Evolutionary conservation across 176 grass and related monocot genomes (phyloP).

Genomic region (Eragrostis nindensis): DNA sequence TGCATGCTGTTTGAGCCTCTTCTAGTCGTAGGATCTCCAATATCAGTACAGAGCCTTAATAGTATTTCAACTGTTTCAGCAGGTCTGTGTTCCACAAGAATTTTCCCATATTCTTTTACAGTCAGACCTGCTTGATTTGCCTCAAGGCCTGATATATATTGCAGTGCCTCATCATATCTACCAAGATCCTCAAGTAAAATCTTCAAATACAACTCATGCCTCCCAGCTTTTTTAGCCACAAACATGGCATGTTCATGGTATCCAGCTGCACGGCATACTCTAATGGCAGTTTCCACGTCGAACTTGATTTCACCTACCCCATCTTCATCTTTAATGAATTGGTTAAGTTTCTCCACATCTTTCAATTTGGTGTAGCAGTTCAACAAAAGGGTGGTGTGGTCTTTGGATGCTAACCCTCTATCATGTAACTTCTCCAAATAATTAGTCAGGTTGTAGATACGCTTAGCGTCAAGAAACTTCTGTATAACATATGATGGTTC

Average conservation of each 20-base stretch:
- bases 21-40: constrained; percentile 56
- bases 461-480: constrained; percentile 96
- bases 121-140: constrained; percentile 90
- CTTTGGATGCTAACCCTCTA: constrained; percentile 81
- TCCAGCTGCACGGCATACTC: constrained; percentile 90
- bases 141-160: constrained; percentile 92
- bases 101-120: constrained; percentile 97
- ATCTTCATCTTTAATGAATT: constrained; percentile 93
- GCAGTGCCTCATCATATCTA: constrained; percentile 85
- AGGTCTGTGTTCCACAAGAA: constrained; percentile 88
- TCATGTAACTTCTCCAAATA: constrained; percentile 98
- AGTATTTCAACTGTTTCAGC: constrained; percentile 91
- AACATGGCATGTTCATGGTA: constrained; percentile 99
- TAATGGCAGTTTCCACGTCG: constrained; percentile 98
- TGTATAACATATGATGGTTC: constrained; percentile 99
- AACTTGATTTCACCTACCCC: constrained; percentile 86
- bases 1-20: constrained; percentile 58
- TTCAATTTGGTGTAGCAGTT: constrained; percentile 96
- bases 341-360: constrained; percentile 85
- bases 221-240: constrained; percentile 93
- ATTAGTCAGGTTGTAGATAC: constrained; percentile 94
- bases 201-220: constrained; percentile 97
- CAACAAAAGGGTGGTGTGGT: constrained; percentile 83
- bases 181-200: constrained; percentile 98
- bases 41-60: constrained; percentile 72